Conservation (phyloP, 2,329 filamentous ascomycete genomes). For the Xylariaceae sp. region DNA sequence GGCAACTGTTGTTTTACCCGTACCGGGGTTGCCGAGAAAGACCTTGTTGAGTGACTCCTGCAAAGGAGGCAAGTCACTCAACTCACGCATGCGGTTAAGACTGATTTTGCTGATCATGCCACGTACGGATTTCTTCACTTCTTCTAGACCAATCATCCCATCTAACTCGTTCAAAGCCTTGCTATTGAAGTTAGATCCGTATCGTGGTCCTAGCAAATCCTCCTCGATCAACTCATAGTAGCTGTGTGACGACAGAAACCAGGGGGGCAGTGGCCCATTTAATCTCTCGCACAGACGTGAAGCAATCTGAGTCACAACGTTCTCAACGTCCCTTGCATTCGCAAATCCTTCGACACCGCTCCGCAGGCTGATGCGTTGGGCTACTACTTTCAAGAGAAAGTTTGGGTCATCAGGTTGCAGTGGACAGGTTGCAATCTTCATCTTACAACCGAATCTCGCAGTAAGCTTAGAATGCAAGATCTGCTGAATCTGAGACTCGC, state of each 20-base stretch:
- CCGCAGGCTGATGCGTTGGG: constrained; percentile 5
- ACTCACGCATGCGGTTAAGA: constrained; percentile 2
- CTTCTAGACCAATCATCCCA: constrained; percentile 10
- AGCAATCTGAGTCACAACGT: not conserved
- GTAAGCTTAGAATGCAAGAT: constrained; percentile 1
- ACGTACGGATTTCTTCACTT: constrained; percentile 9
- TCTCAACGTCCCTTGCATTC: constrained; percentile 8
- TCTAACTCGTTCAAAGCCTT: constrained; percentile 8
- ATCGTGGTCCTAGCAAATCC: constrained; percentile 1
- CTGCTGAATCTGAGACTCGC: constrained; percentile 2
- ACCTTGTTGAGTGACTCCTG: constrained; percentile 14
- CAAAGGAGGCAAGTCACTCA: not conserved
- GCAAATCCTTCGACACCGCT: not conserved
- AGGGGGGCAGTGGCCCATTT: too few relatives aligned
- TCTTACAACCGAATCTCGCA: not conserved
- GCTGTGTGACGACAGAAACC: too few relatives aligned
- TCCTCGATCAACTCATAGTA: not conserved
- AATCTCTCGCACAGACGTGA: too few relatives aligned
- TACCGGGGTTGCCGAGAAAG: constrained; percentile 17
- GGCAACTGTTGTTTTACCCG: constrained; percentile 18
- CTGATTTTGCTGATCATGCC: not conserved
- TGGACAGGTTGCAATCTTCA: not conserved
- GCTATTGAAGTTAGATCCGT: not conserved
- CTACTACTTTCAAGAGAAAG: constrained; percentile 3
- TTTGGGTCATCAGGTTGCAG: constrained; percentile 1